phyloP scores from a whole-genome alignment of 352 stramenopile genomes.

The Globisporangium parvum region DNA sequence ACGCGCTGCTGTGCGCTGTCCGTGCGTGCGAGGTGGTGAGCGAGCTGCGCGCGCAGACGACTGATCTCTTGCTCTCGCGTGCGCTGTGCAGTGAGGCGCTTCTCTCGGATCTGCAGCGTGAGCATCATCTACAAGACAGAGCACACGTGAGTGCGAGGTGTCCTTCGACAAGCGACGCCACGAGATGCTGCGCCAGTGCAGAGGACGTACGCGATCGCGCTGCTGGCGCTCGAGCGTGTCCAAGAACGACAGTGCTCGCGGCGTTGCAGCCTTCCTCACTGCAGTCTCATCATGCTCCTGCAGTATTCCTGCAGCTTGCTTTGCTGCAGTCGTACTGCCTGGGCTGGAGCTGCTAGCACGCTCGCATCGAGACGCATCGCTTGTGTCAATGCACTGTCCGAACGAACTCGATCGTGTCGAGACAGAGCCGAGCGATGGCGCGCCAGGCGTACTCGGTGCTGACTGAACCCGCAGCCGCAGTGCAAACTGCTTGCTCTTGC shows the following conservation, averaged over 20 bases:
- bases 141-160: not conserved
- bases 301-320: too few relatives aligned
- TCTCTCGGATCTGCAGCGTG: slow-evolving; percentile 29
- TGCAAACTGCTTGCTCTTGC: slow-evolving; percentile 17
- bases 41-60: slow-evolving; percentile 18
- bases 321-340: too few relatives aligned
- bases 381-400: not conserved
- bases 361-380: not conserved
- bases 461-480: slow-evolving; percentile 6
- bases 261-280: not conserved
- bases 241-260: not conserved
- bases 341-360: too few relatives aligned
- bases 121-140: slow-evolving; percentile 26
- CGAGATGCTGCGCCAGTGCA: too few relatives aligned
- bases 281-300: not conserved
- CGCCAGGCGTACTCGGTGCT: slow-evolving; percentile 1
- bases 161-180: too few relatives aligned
- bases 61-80: slow-evolving; percentile 22
- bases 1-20: slow-evolving; percentile 18
- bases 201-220: slow-evolving; percentile 3
- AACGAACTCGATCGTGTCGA: not conserved
- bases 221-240: slow-evolving; percentile 3
- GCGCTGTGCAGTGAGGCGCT: slow-evolving; percentile 19
- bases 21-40: slow-evolving; percentile 8
- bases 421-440: not conserved